These are phyloP conservation scores for Candida dubliniensis DNA, from an alignment of 1,139 yeast species.

Conservation along the genomic window DNA sequence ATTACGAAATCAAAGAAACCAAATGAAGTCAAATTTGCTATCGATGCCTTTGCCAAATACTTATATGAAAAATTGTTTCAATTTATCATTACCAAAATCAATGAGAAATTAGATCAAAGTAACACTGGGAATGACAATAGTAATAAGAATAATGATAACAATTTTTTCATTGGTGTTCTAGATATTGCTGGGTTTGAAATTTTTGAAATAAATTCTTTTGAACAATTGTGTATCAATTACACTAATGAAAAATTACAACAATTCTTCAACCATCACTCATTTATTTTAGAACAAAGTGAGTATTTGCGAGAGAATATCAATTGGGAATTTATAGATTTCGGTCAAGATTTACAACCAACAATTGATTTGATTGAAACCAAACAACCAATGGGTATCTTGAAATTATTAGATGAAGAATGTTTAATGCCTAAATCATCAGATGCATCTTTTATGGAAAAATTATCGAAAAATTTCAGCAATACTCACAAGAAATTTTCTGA, in stretches of 20 bases:
- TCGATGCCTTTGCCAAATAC: conserved; percentile 87
- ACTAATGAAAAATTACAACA: conserved; percentile 96
- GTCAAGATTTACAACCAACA: conserved; percentile 94
- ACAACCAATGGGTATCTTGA: conserved; percentile 82
- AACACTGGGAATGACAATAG: conserved; percentile 18
- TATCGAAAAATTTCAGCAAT: conserved; percentile 64
- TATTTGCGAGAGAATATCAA: conserved; percentile 89
- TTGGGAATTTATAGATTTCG: conserved; percentile 96
- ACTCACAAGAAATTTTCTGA: conserved; percentile 63
- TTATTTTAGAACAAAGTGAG: conserved; percentile 94
- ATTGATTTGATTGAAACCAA: conserved; percentile 84
- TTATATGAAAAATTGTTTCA: conserved; percentile 84
- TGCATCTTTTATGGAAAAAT: conserved; percentile 75
- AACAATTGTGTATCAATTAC: conserved; percentile 93
- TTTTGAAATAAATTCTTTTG: conserved; percentile 87
- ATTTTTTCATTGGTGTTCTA: conserved; percentile 75
- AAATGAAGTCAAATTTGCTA: conserved; percentile 72
- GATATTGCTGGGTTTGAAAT: conserved; percentile 99
- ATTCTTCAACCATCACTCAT: conserved; percentile 96
- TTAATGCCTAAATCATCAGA: conserved; percentile 92
- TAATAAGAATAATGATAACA: conserved; percentile 29
- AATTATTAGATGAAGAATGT: conserved; percentile 91
- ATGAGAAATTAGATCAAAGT: conserved; percentile 52
- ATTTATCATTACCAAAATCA: conserved; percentile 72
- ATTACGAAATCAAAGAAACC: conserved; percentile 81